These are phyloP conservation scores for Xylaria sp. DNA, from an alignment of 2,329 filamentous ascomycete species.

Conservation along the genomic window DNA sequence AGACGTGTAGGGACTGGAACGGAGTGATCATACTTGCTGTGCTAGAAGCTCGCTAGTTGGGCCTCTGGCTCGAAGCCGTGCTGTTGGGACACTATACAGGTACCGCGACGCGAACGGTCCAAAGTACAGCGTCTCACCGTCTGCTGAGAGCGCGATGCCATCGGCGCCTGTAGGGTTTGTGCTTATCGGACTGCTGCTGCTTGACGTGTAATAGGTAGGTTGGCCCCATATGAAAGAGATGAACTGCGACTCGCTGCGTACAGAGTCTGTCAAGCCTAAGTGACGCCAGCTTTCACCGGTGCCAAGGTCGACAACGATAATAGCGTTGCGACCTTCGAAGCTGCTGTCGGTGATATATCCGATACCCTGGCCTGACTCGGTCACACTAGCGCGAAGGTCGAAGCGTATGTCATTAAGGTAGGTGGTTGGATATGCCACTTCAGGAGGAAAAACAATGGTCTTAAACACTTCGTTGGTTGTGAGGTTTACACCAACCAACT, in stretches of 20 bases:
- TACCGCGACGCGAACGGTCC: constrained; percentile 57
- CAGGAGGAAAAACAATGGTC: constrained; percentile 61
- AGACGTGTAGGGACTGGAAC: not conserved
- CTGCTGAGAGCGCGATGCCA: constrained; percentile 61
- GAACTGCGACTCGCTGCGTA: constrained; percentile 58
- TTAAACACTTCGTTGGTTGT: constrained; percentile 58
- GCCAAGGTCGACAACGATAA: constrained; percentile 62
- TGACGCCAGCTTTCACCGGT: constrained; percentile 62
- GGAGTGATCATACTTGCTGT: constrained; percentile 29
- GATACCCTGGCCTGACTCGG: constrained; percentile 56
- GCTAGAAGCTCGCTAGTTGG: constrained; percentile 53
- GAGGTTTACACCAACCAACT: constrained; percentile 61
- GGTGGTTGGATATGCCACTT: constrained; percentile 58
- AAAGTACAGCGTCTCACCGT: constrained; percentile 60
- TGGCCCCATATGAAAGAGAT: constrained; percentile 61
- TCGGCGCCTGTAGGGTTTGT: constrained; percentile 60
- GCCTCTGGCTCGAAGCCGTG: constrained; percentile 54
- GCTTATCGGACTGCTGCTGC: constrained; percentile 50
- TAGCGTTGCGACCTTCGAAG: constrained; percentile 59
- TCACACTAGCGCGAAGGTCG: constrained; percentile 58
- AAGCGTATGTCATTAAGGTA: constrained; percentile 67
- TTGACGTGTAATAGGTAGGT: constrained; percentile 55
- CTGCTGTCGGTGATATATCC: constrained; percentile 66
- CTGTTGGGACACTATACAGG: constrained; percentile 55
- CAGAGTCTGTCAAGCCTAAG: constrained; percentile 55